A percentile compares a stretch with the other conserved stretches of the same genome.
Conservation (phyloP, 768 basidiomycete genomes). For the Hortiboletus campestris region DNA sequence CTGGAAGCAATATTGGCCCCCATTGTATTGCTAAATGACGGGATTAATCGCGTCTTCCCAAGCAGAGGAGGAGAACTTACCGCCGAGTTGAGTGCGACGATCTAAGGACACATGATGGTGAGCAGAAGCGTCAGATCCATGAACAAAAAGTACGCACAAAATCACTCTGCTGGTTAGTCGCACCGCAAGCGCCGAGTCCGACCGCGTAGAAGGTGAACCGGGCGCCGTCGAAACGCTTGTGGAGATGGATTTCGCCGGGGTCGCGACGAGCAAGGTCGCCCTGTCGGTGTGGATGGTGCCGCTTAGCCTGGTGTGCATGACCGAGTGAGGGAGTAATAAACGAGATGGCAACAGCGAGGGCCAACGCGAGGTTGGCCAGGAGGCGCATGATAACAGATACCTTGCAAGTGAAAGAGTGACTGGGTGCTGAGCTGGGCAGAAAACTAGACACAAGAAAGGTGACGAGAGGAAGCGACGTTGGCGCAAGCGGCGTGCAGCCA, state of each 20-base stretch:
- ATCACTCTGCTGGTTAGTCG: constrained; percentile 27
- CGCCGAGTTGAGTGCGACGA: constrained; percentile 46
- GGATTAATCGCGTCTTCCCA: neutral
- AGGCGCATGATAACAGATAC: constrained; percentile 20
- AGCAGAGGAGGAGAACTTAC: constrained; percentile 12
- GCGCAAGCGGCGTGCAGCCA: neutral
- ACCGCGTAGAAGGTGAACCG: constrained; percentile 40
- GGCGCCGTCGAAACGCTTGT: constrained; percentile 20
- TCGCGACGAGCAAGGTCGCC: constrained; percentile 25
- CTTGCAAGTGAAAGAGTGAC: constrained; percentile 21
- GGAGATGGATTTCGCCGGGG: constrained; percentile 21
- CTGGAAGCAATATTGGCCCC: constrained; percentile 56
- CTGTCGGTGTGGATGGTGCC: constrained; percentile 24
- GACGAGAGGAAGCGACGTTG: neutral
- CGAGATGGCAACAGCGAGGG: constrained; percentile 18
- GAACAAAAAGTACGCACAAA: constrained; percentile 28
- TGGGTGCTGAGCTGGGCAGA: constrained; percentile 2
- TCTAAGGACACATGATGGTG: constrained; percentile 32
- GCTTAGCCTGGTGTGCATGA: constrained; percentile 21
- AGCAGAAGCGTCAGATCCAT: neutral
- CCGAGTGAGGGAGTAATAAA: constrained; percentile 18
- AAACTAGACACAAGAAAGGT: constrained; percentile 6
- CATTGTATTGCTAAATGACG: constrained; percentile 49
- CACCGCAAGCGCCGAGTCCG: constrained; percentile 46
- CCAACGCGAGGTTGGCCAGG: constrained; percentile 18